These are phyloP conservation scores for Candida broadrunensis DNA, from an alignment of 805 yeast genomes.

Conservation along the genomic window DNA sequence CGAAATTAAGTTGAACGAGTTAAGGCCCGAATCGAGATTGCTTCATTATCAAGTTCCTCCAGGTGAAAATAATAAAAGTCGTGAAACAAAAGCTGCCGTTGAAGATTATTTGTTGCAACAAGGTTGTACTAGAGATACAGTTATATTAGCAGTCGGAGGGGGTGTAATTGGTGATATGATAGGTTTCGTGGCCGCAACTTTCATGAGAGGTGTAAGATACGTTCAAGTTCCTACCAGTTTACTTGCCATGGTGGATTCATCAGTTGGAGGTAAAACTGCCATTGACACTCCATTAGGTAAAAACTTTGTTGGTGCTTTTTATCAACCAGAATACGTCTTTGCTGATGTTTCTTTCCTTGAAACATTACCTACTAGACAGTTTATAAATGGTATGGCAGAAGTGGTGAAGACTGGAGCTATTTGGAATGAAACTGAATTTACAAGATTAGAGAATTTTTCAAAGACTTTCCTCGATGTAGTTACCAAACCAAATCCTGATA, in stretches of 20 bases:
- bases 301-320: slow-evolving; percentile 94
- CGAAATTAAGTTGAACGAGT: slow-evolving; percentile 25
- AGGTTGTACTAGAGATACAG: slow-evolving; percentile 96
- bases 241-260: slow-evolving; percentile 95
- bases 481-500: slow-evolving; percentile 40
- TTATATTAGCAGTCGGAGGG: slow-evolving; percentile 93
- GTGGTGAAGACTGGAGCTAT: slow-evolving; percentile 97
- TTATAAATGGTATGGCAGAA: slow-evolving; percentile 97
- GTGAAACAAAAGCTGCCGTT: slow-evolving; percentile 86
- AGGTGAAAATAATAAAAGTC: slow-evolving; percentile 86
- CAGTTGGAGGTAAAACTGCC: slow-evolving; percentile 98
- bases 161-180: slow-evolving; percentile 99
- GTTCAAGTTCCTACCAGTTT: slow-evolving; percentile 93
- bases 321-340: slow-evolving; percentile 90
- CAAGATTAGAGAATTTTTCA: slow-evolving; percentile 77
- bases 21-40: slow-evolving; percentile 59
- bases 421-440: slow-evolving; percentile 89
- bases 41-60: slow-evolving; percentile 78
- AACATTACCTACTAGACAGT: slow-evolving; percentile 88
- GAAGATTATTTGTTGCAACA: slow-evolving; percentile 81
- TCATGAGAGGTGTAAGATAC: slow-evolving; percentile 96
- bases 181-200: slow-evolving; percentile 98
- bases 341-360: slow-evolving; percentile 85
- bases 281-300: slow-evolving; percentile 96
- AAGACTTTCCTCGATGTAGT: slow-evolving; percentile 67